Evolutionary conservation across 2,329 filamentous ascomycete species (phyloP).

Genomic region (Ascochyta clinopodiicola): DNA sequence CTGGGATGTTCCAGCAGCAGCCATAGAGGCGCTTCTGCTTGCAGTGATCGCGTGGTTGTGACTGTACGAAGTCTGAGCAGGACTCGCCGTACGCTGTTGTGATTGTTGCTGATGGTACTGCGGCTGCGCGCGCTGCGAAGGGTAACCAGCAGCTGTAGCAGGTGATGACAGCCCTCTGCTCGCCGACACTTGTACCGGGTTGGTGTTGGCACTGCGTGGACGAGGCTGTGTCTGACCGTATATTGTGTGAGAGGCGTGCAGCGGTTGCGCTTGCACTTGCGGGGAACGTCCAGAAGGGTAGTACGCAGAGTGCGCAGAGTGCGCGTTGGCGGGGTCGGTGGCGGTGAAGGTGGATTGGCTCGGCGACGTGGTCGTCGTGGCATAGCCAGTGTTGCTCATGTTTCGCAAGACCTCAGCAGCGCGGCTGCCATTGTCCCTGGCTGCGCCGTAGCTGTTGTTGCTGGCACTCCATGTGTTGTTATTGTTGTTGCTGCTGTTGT

Average conservation of each 20-base stretch:
- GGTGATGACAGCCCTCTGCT: slow-evolving; percentile 33
- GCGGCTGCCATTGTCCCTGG: slow-evolving; percentile 34
- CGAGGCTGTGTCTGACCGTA: slow-evolving; percentile 37
- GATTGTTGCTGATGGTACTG: slow-evolving; percentile 32
- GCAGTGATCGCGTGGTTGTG: slow-evolving; percentile 17
- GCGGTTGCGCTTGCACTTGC: slow-evolving; percentile 28
- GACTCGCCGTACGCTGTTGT: slow-evolving; percentile 36
- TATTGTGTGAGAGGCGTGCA: slow-evolving; percentile 17
- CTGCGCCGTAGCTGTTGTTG: slow-evolving; percentile 29
- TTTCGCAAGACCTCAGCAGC: slow-evolving; percentile 44
- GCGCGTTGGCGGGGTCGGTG: slow-evolving; percentile 19
- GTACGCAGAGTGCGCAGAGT: slow-evolving; percentile 21
- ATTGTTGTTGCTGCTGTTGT: slow-evolving; percentile 6
- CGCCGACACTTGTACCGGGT: slow-evolving; percentile 22
- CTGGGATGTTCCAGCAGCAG: slow-evolving; percentile 18
- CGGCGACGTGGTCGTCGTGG: slow-evolving; percentile 20
- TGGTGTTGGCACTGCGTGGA: slow-evolving; percentile 37
- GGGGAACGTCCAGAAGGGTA: slow-evolving; percentile 27
- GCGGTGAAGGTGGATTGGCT: slow-evolving; percentile 32
- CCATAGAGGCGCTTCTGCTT: slow-evolving; percentile 17
- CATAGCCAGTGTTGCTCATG: slow-evolving; percentile 42
- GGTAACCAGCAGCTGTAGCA: slow-evolving; percentile 30
- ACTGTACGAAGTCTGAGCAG: slow-evolving; percentile 36
- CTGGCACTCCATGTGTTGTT: slow-evolving; percentile 28
- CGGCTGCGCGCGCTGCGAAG: slow-evolving; percentile 33